These are phyloP conservation scores for Acanthamoeba castellanii DNA, from an alignment of 208 protist genomes.

Conservation along the genomic window DNA sequence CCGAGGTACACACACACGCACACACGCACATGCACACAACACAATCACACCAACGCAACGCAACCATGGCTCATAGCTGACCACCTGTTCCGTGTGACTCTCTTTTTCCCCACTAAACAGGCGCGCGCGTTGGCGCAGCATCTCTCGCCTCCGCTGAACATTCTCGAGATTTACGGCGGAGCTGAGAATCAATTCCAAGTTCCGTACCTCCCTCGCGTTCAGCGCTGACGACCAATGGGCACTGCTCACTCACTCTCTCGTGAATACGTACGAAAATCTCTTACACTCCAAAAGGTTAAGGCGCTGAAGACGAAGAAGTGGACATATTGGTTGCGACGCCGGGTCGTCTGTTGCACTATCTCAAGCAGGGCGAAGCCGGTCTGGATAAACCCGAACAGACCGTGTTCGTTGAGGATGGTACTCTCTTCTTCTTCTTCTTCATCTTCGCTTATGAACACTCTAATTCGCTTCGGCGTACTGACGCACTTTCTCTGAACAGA, in stretches of 20 bases:
- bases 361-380: constrained; percentile 49
- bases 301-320: constrained; percentile 50
- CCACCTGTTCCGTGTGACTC: neutral
- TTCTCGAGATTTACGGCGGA: constrained; percentile 29
- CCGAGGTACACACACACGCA: neutral
- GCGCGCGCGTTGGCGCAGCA: neutral
- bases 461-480: neutral
- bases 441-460: neutral
- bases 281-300: constrained; percentile 72
- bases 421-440: neutral
- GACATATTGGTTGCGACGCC: constrained; percentile 74
- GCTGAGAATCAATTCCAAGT: constrained; percentile 52
- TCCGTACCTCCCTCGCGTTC: neutral
- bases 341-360: constrained; percentile 61
- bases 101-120: neutral
- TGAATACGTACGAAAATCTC: too few species aligned
- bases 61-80: neutral
- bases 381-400: neutral
- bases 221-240: neutral
- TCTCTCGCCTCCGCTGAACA: constrained; percentile 9
- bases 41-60: neutral
- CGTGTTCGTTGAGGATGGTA: neutral
- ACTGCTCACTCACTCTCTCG: neutral
- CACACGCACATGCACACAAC: too few species aligned
- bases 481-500: neutral